Conservation (phyloP, 805 yeast species). For the Yamadazyma endophytica region DNA sequence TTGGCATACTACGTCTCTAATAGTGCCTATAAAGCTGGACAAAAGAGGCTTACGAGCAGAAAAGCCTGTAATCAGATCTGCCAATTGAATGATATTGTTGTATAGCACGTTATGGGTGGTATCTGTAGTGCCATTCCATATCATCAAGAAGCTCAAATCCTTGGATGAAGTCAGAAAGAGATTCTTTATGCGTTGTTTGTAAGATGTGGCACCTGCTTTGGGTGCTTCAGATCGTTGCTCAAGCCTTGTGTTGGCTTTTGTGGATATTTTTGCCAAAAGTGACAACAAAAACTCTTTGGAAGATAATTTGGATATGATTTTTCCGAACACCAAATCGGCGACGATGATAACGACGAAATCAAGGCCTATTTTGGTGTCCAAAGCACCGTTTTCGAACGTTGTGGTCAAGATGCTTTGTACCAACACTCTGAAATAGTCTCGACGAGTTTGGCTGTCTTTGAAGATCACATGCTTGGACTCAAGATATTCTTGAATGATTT, state of each 20-base stretch:
- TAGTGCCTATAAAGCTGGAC: conserved; percentile 2
- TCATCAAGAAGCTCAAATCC: conserved; percentile 11
- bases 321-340: conserved; percentile 25
- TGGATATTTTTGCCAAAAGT: conserved; percentile 6
- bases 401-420: conserved; percentile 16
- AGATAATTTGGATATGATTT: conserved; percentile 19
- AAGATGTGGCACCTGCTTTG: neutral
- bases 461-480: conserved; percentile 17
- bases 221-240: neutral
- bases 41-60: conserved; percentile 9
- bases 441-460: conserved; percentile 6
- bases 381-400: conserved; percentile 11
- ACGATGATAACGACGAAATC: conserved; percentile 20
- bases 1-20: conserved; percentile 3
- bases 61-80: conserved; percentile 10
- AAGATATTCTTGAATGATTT: conserved; percentile 13
- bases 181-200: conserved; percentile 5
- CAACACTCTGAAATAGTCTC: conserved; percentile 20
- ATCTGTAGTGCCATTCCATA: conserved; percentile 6
- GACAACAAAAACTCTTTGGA: conserved; percentile 22
- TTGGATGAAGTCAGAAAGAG: conserved; percentile 8
- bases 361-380: conserved; percentile 21
- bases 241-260: conserved; percentile 3
- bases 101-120: conserved; percentile 6
- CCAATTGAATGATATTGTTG: conserved; percentile 6